Conservation (phyloP, 345 rosid species). For the Reutealis trisperma region DNA sequence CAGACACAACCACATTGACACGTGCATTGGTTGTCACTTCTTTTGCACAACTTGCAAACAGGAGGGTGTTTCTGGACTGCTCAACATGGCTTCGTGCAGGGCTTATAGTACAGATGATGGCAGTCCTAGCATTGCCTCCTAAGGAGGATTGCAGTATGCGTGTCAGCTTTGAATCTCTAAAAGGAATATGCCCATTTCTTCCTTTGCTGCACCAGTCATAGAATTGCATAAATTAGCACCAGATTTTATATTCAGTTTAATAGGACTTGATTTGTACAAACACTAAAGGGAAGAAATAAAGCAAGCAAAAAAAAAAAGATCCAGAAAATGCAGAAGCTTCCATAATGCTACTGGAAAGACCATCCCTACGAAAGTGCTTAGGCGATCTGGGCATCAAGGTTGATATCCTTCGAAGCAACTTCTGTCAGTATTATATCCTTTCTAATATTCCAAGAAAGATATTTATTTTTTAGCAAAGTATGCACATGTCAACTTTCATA, state of each 20-base stretch:
- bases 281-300: neutral
- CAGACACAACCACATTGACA: constrained; percentile 84
- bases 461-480: neutral
- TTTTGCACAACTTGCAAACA: constrained; percentile 96
- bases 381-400: no score
- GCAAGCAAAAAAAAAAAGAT: neutral
- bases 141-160: constrained; percentile 92
- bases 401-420: no score
- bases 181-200: constrained; percentile 85
- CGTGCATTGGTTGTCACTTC: constrained; percentile 89
- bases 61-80: constrained; percentile 88
- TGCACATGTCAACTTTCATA: neutral
- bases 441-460: neutral
- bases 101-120: constrained; percentile 90
- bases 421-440: neutral
- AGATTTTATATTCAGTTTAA: neutral
- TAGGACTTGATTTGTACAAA: constrained; percentile 6
- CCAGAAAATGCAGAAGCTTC: neutral
- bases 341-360: neutral
- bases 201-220: constrained; percentile 77
- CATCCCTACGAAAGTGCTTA: no score
- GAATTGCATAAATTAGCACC: constrained; percentile 13
- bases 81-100: constrained; percentile 93
- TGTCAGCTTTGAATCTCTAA: constrained; percentile 90
- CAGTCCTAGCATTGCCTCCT: constrained; percentile 91